Percentiles rank a stretch among this genome's conserved stretches.
Evolutionary conservation across 2,329 filamentous ascomycete genomes (phyloP).

Genomic region (Knoxdaviesia proteae): DNA sequence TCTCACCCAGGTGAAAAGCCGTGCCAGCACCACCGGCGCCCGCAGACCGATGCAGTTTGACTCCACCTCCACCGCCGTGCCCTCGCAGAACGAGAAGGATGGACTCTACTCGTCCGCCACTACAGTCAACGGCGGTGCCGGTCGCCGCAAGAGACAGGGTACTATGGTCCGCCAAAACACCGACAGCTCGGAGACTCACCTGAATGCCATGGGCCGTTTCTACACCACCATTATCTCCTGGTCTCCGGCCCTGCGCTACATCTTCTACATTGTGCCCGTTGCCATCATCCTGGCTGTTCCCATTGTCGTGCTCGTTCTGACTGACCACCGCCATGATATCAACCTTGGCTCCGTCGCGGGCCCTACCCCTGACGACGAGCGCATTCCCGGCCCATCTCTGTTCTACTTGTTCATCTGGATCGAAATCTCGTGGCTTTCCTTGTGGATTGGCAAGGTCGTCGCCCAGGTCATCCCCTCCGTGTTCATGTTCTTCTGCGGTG

Average conservation of each 20-base stretch:
- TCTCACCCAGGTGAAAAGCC: constrained; percentile 32
- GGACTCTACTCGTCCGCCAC: constrained; percentile 17
- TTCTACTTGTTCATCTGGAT: constrained; percentile 49
- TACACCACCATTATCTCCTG: constrained; percentile 44
- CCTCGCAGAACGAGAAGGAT: constrained; percentile 20
- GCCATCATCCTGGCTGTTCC: constrained; percentile 40
- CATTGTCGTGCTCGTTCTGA: constrained; percentile 31
- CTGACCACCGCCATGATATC: constrained; percentile 17
- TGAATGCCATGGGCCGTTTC: constrained; percentile 45
- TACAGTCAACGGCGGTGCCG: constrained; percentile 13
- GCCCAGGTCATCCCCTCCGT: constrained; percentile 36
- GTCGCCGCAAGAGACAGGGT: constrained; percentile 26
- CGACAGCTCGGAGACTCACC: constrained; percentile 24
- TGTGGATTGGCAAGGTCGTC: constrained; percentile 47
- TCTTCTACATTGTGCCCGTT: constrained; percentile 46
- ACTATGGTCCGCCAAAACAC: constrained; percentile 20
- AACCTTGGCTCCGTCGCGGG: constrained; percentile 12
- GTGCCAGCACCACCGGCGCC: constrained; percentile 30
- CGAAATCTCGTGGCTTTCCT: constrained; percentile 43
- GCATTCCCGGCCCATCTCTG: constrained; percentile 23
- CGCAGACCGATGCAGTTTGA: constrained; percentile 22
- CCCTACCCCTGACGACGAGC: constrained; percentile 5
- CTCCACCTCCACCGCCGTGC: constrained; percentile 9
- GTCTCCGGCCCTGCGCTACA: constrained; percentile 42
- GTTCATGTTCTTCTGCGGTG: constrained; percentile 50